Conservation (phyloP, 1,284 basidiomycete species). For the Sparassis latifolia region DNA sequence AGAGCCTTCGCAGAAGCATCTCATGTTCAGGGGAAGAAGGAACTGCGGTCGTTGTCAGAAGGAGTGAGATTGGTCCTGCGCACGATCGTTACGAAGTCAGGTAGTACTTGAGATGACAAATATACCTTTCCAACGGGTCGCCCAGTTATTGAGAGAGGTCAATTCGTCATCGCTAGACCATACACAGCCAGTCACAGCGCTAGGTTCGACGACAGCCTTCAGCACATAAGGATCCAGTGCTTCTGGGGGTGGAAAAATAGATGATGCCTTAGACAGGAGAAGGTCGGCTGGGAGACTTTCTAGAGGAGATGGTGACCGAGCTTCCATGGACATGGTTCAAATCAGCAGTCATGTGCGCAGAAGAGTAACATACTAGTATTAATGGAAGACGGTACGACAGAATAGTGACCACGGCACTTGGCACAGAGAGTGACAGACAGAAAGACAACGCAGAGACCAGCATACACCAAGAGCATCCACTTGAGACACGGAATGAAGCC, state of each 20-base stretch:
- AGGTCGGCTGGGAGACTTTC: constrained; percentile 17
- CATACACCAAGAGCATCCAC: constrained; percentile 34
- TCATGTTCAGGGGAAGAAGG: constrained; percentile 24
- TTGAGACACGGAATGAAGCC: constrained; percentile 11
- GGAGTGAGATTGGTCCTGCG: constrained; percentile 48
- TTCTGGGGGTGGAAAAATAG: constrained; percentile 17
- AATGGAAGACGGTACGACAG: constrained; percentile 1
- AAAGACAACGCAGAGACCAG: constrained; percentile 33
- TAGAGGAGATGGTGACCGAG: constrained; percentile 10
- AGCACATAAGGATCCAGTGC: constrained; percentile 22
- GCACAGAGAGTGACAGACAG: constrained; percentile 23
- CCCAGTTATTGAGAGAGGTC: constrained; percentile 31
- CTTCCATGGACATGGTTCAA: background rate
- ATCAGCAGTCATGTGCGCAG: background rate
- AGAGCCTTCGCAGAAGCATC: constrained; percentile 12
- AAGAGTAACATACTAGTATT: background rate
- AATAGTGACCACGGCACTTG: constrained; percentile 1
- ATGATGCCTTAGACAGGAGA: constrained; percentile 25
- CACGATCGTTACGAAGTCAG: background rate
- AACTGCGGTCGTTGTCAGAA: constrained; percentile 36
- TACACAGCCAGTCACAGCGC: constrained; percentile 41
- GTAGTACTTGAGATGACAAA: background rate
- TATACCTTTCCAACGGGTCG: constrained; percentile 43
- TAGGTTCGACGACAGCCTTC: constrained; percentile 10
- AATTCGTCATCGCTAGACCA: constrained; percentile 39